Base-by-base conservation (phyloP, 257 asterid species). In the Scutellaria minor region DNA sequence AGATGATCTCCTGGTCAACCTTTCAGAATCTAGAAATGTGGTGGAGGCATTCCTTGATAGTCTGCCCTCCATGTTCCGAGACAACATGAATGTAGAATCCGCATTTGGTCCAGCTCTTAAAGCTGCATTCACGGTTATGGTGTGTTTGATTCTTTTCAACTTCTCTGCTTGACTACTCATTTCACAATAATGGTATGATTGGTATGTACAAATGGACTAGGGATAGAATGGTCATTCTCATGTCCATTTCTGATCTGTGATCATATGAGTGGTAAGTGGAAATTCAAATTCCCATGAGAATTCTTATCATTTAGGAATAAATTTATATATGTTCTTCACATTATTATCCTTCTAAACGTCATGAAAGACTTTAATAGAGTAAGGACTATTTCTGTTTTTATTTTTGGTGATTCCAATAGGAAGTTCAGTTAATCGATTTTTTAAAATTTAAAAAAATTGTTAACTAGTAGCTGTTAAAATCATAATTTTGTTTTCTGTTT, bases 91-190 rank as follows among this genome's bases (percentile, higher is more conserved):
- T 81, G 87, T 93, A 48, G 98, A 93, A 85, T 93, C 98, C 8
- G 98, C 98, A 74, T 90, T 90, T 83, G 98, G 98, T 72, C 95
- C 98, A 27, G 98, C 98, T 81, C 92, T 90, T 74, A 88, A 83
- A 87, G 91, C 93, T 14, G 93, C 96, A 57, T 86, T 83, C 79
- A 86, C 89, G 83, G 84, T 93, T 79, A 88, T 90, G 98, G 98
- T 93, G 83, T 50, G 96, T 73, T 71, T 41, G 41, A 46, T 64
- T 70, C 66, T 66, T 74, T 7, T 61, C 59, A 31, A 31, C 37
- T 41, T 47, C 44, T 31, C 44, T 69, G 41, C 58, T 60, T 66
- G 82, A 74, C 54, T 62, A 10, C 46, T 55, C 8, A 5, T 11
- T 53, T 79, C 70, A 15, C 41, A 14, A 44, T 9, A 20, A 2